These are phyloP conservation scores for Neurospora crassa DNA, from an alignment of 2,329 filamentous ascomycete genomes.

Conservation along the genomic window DNA sequence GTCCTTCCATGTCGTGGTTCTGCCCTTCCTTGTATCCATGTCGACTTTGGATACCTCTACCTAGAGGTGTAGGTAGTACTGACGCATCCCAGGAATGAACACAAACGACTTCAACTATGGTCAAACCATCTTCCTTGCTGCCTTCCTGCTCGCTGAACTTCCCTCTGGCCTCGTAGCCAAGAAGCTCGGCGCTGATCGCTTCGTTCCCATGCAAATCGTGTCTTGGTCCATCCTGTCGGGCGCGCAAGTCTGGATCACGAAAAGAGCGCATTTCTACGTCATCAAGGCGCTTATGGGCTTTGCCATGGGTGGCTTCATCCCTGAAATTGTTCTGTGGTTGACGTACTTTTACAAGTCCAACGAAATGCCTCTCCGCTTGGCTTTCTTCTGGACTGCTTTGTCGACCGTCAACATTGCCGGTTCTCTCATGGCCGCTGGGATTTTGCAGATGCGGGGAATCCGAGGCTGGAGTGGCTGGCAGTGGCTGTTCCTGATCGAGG, in stretches of 20 bases:
- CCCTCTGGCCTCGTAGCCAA: conserved; percentile 40
- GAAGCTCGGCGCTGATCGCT: conserved; percentile 38
- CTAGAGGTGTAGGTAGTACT: too few relatives aligned
- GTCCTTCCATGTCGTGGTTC: background rate
- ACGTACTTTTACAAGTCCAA: conserved; percentile 67
- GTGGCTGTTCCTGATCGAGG: conserved; percentile 37
- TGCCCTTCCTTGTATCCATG: background rate
- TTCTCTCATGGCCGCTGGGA: conserved; percentile 43
- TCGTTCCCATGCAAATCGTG: conserved; percentile 34
- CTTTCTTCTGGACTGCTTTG: conserved; percentile 58
- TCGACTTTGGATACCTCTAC: background rate
- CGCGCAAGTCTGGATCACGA: conserved; percentile 22
- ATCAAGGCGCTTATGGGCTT: conserved; percentile 32
- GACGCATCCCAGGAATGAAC: conserved; percentile 19
- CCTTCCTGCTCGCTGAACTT: conserved; percentile 40
- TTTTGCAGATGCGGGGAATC: conserved; percentile 41
- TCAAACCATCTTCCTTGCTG: conserved; percentile 36
- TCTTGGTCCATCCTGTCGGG: conserved; percentile 22
- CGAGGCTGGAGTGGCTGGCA: conserved; percentile 36
- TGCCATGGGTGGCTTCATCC: conserved; percentile 52
- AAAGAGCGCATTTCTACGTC: conserved; percentile 21
- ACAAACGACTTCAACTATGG: conserved; percentile 34
- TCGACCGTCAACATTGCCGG: conserved; percentile 44
- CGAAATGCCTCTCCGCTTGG: conserved; percentile 58
- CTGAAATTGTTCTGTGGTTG: conserved; percentile 56